Conservation (phyloP, 106 monocot genomes). For the Posidonia australis region DNA sequence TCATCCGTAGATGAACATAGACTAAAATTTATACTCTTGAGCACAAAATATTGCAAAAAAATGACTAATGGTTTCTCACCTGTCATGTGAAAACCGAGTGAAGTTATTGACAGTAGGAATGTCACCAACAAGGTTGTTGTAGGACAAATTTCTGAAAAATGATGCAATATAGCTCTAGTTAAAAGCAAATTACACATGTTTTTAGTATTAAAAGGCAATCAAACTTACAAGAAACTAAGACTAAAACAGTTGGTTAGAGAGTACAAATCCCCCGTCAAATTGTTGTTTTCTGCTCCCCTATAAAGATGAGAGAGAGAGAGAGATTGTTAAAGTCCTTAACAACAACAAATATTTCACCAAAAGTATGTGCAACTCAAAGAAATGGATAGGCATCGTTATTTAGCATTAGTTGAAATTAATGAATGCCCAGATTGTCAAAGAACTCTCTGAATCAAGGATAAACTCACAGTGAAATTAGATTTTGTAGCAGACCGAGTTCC, state of each 20-base stretch:
- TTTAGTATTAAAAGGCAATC: not conserved
- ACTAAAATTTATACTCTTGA: too few species aligned
- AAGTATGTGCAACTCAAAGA: not conserved
- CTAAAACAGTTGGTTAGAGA: conserved; percentile 64
- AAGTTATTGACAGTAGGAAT: conserved; percentile 76
- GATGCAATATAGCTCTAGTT: not conserved
- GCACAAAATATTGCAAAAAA: not conserved
- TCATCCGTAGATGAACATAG: not conserved
- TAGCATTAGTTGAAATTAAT: not conserved
- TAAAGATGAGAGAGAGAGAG: not conserved
- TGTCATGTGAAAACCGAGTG: conserved; percentile 67
- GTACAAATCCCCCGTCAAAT: conserved; percentile 60
- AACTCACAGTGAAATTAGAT: conserved; percentile 60
- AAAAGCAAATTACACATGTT: not conserved
- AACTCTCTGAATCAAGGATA: not conserved
- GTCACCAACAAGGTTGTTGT: conserved; percentile 63
- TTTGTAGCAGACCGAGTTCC: conserved; percentile 80
- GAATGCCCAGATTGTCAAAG: not conserved
- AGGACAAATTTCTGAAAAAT: conserved; percentile 66
- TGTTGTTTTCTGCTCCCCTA: conserved; percentile 66
- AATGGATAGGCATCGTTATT: not conserved
- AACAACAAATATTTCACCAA: not conserved
- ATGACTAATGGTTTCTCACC: conserved; percentile 23
- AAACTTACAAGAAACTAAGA: conserved; percentile 62
- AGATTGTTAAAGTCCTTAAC: not conserved